phyloP scores from a whole-genome alignment of 1,284 basidiomycete genomes.

The Cutaneotrichosporon cyanovorans region DNA sequence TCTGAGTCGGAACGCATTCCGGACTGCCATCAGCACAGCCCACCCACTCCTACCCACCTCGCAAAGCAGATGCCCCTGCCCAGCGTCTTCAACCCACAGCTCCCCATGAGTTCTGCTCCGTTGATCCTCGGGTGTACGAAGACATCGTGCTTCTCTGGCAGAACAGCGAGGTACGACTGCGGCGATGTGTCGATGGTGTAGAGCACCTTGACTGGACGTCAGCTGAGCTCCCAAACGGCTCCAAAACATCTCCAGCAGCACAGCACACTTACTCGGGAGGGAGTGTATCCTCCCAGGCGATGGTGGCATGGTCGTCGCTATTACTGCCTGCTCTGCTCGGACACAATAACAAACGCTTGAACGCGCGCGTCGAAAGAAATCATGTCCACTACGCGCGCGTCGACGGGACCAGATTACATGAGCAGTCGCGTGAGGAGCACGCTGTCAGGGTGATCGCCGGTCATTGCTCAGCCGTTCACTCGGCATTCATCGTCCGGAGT shows the following conservation, averaged over 20 bases:
- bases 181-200: conserved; percentile 36
- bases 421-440: background rate
- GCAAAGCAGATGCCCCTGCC: conserved; percentile 39
- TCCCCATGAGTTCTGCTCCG: conserved; percentile 20
- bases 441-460: no score
- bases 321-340: background rate
- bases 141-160: conserved; percentile 32
- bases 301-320: conserved; percentile 27
- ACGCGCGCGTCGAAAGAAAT: no score
- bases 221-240: background rate
- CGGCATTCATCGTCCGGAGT: no score
- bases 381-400: background rate
- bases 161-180: conserved; percentile 37
- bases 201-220: conserved; percentile 37
- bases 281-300: conserved; percentile 38
- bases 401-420: conserved; percentile 3
- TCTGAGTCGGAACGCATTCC: conserved; percentile 34
- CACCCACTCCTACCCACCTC: conserved; percentile 21
- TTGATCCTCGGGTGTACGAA: conserved; percentile 27
- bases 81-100: conserved; percentile 31
- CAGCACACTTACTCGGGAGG: conserved; percentile 26
- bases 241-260: no score
- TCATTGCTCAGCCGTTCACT: no score
- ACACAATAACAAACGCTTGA: background rate
- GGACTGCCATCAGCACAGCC: conserved; percentile 20